Base-by-base conservation (phyloP, 805 yeast species). In the Myxozyma udenii region DNA sequence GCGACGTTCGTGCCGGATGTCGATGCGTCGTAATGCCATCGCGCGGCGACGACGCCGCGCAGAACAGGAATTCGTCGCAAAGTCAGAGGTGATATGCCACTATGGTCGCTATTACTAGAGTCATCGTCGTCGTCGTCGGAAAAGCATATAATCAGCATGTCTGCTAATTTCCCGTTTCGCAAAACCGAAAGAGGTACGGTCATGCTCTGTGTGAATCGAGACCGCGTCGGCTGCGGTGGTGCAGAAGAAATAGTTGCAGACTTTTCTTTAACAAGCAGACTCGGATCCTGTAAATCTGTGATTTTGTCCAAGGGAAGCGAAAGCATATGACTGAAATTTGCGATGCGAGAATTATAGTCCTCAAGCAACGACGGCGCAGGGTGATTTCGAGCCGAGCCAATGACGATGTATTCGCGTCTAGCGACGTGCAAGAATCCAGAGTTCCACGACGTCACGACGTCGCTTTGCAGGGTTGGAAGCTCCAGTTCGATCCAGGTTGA, bases 61-160 rank as follows among this genome's bases (percentile, higher is more conserved):
- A 14, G 12, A n/a, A 21, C 28, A 35, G 23, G 22, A n/a, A 26
- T 24, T 12, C 18, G 19, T 40, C 43, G n/a, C n/a, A n/a, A n/a
- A n/a, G n/a, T n/a, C n/a, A n/a, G n/a, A n/a, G n/a, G n/a, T n/a
- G n/a, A n/a, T n/a, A n/a, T n/a, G n/a, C n/a, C n/a, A n/a, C n/a
- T n/a, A n/a, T n/a, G n/a, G n/a, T n/a, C n/a, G n/a, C n/a, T n/a
- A n/a, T 3, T 12, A 19, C 24, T 11, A 12, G 33, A 28, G 16
- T 43, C 49, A 33, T 19, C 16, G 5, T 23, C 44, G n/a, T 1
- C 25, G 21, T 18, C 49, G 19, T 35, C 36, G 22, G 26, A 28
- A 40, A 50, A 45, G n/a, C 57, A 50, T 14, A 37, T 38, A 35
- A 53, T 45, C 23, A 40, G 51, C 51, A 50, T 53, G 32, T 53